Base-by-base conservation (phyloP, 208 protist genomes). In the Herpetomonas samuelpessoai region DNA sequence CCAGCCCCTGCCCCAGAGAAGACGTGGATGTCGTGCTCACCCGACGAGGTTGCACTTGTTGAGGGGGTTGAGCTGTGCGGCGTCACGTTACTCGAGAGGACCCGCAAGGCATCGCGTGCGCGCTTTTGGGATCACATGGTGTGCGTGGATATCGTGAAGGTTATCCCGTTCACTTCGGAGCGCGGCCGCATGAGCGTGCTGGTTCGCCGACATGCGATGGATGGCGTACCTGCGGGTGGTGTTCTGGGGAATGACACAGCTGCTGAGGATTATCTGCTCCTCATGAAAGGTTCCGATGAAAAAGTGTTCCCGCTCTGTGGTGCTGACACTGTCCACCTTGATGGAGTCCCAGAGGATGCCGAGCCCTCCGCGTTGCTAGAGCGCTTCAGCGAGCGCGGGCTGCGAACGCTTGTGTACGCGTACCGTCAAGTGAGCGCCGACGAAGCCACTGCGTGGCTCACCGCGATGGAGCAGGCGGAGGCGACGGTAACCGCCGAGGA, bases 31-130 rank as follows among this genome's bases (percentile, higher is more conserved):
- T 88, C 88, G 4, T 68, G 83, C 25, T 97, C 92, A 19, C 94
- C 93, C 1, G 96, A 98, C 51, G 96, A 98, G 76, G 81, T 91
- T 29, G 92, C 93, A 1, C 72, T 98, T 10, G 85, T 97, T 7
- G 81, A 83, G 21, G 92, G 86, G 27, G 85, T 92, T 1, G 59
- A 62, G n/a, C 57, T 68, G 39, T 74, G 88, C 26, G 88, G 93
- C 39, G 65, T 96, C 14, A 62, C 65, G 14, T 57, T 94, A 35
- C 57, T 58, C 25, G 52, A 72, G 51, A 60, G 81, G 56, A 86
- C 70, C 31, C 65, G 79, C 56, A 74, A 53, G 21, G 62, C 55
- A 24, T 60, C 54, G 27, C 65, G 75, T 1, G 38, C 44, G 1
- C 58, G 83, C 30, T 70, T 61, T 48, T 49, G 60, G 12, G 53